These are phyloP conservation scores for Orychophragmus violaceus DNA, from an alignment of 345 rosid species.

Conservation along the genomic window DNA sequence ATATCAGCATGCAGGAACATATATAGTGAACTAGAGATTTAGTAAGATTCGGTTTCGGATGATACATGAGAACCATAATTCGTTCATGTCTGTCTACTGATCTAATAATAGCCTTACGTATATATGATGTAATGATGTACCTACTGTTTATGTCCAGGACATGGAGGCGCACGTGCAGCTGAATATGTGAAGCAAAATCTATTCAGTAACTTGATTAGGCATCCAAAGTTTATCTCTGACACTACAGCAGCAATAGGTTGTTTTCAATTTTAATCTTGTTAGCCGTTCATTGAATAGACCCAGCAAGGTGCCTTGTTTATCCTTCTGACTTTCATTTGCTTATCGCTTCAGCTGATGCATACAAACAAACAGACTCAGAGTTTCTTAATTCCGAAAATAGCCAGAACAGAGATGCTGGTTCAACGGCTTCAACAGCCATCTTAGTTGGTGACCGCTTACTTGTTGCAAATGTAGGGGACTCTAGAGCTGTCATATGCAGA, in stretches of 20 bases:
- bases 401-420: slow-evolving; percentile 98
- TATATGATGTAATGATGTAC: slow-evolving; percentile 7
- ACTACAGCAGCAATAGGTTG: slow-evolving; percentile 89
- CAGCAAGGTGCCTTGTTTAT: neutral
- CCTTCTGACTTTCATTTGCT: slow-evolving; percentile 12
- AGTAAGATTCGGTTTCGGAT: neutral
- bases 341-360: slow-evolving; percentile 73
- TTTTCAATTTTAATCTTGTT: neutral
- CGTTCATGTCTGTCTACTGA: neutral
- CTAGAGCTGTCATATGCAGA: slow-evolving; percentile 96
- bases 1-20: neutral
- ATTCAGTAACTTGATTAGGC: slow-evolving; percentile 86
- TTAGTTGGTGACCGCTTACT: slow-evolving; percentile 90
- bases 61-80: neutral
- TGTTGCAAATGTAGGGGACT: slow-evolving; percentile 97
- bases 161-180: slow-evolving; percentile 99
- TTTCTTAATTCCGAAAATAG: slow-evolving; percentile 82
- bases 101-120: no score
- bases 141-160: slow-evolving; percentile 51
- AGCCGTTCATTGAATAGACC: neutral
- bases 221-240: slow-evolving; percentile 95
- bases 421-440: slow-evolving; percentile 97
- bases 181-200: slow-evolving; percentile 94
- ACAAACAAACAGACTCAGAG: slow-evolving; percentile 86
- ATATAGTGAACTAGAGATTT: neutral